Percentiles rank a stretch among this genome's conserved stretches.
Conservation (phyloP, 371 early-diverging fungal genomes). For the Mucor mucedo region DNA sequence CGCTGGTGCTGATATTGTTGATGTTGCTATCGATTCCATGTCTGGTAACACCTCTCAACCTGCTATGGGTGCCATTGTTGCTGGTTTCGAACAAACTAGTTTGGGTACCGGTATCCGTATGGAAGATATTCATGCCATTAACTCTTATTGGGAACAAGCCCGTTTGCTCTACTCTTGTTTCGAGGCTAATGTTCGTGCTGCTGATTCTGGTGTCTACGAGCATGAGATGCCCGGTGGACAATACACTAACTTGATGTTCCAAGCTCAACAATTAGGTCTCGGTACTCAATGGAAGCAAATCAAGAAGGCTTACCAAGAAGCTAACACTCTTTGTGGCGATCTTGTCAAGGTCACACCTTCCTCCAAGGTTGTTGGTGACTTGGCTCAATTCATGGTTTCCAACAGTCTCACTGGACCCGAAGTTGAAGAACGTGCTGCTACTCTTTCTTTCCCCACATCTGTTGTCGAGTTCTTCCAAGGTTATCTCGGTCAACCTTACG, state of each 20-base stretch:
- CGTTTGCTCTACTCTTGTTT: slow-evolving; percentile 94
- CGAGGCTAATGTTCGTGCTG: slow-evolving; percentile 86
- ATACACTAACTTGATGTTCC: slow-evolving; percentile 97
- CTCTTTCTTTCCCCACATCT: slow-evolving; percentile 89
- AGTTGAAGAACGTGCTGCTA: slow-evolving; percentile 75
- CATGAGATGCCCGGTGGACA: slow-evolving; percentile 98
- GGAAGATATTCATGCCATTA: slow-evolving; percentile 79
- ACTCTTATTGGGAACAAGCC: slow-evolving; percentile 95
- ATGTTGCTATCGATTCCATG: slow-evolving; percentile 92
- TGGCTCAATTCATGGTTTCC: slow-evolving; percentile 96
- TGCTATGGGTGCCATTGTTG: slow-evolving; percentile 93
- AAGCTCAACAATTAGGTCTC: slow-evolving; percentile 90
- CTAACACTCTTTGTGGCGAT: slow-evolving; percentile 92
- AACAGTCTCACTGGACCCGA: slow-evolving; percentile 79
- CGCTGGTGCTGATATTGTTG: slow-evolving; percentile 95
- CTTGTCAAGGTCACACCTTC: slow-evolving; percentile 97
- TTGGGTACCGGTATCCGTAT: slow-evolving; percentile 83
- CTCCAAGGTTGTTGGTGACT: slow-evolving; percentile 95
- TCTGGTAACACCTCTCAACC: slow-evolving; percentile 97
- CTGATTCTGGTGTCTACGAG: slow-evolving; percentile 90
- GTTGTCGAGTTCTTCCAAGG: slow-evolving; percentile 97
- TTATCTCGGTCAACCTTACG: slow-evolving; percentile 90
- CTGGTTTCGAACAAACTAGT: slow-evolving; percentile 78
- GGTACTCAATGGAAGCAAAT: slow-evolving; percentile 93
- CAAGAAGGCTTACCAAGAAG: slow-evolving; percentile 88